Evolutionary conservation across 176 grass and related monocot species (phyloP), one percentile per base, ranked within the genome.

Genomic region (Guadua angustifolia): DNA sequence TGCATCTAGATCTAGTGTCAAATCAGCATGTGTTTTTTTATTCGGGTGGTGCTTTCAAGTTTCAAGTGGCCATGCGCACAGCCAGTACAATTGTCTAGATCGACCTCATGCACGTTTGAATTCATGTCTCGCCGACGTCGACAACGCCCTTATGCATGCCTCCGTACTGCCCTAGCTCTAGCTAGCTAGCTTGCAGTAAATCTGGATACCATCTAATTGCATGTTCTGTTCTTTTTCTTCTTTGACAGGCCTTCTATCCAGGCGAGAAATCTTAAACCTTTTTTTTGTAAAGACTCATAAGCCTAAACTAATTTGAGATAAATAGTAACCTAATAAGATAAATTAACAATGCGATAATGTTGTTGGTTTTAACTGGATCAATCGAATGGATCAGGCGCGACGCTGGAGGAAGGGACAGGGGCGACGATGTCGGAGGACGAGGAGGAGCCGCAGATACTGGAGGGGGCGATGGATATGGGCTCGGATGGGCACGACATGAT

Each of bases 351-450:
- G 62, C 62, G 35, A 66, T 66, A 4, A 66, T 9, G 60, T 16
- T 7, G 60, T 33, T 33, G 15, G 26, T 13, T n/a, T 36, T 74
- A 26, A 7, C 45, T 73, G 45, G 69, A 72, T 44, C 3, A 1
- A 7, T 82, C 18, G 26, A 63, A 63, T 81, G 38, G 43, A 39
- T 84, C 80, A 99, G 97, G 97, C 62, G 88, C 86, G 40, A 83
- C 79, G 3, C 52, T 92, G 63, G 93, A 94, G 87, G 97, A 99
- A 88, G 97, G 97, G 21, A 55, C 68, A 17, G 93, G 93, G 39
- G 93, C 84, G 84, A 96, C 97, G 44, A 99, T 99, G 97, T 99
- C 93, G 29, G 97, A 99, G 80, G 97, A 99, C 5, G 97, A 99
- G 52, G 97, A 99, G 4, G 97, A 99, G 79, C 74, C 84, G 42